phyloP scores from a whole-genome alignment of 176 grass and related monocot species.

The Urochloa ruziziensis region DNA sequence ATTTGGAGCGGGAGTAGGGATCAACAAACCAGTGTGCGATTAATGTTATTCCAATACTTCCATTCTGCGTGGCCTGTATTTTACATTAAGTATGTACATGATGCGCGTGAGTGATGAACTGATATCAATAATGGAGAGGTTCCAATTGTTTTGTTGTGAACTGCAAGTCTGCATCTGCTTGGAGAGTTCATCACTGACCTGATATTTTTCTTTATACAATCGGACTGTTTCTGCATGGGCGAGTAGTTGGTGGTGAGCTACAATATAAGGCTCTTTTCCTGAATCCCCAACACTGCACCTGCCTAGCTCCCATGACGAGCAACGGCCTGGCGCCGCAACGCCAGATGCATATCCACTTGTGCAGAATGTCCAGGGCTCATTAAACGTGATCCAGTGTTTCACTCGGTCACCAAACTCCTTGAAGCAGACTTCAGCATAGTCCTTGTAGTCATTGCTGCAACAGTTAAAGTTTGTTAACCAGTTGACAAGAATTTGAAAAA shows the following conservation, averaged over 20 bases:
- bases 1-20: slow-evolving; percentile 46
- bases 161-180: neutral
- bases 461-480: too few relatives aligned
- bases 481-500: neutral
- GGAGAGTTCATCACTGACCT: slow-evolving; percentile 29
- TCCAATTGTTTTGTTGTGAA: neutral
- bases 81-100: neutral
- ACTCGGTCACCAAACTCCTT: slow-evolving; percentile 61
- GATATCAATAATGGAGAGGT: neutral
- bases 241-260: slow-evolving; percentile 50
- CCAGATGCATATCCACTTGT: neutral
- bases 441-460: slow-evolving; percentile 55
- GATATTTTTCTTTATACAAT: slow-evolving; percentile 59
- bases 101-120: neutral
- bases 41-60: slow-evolving; percentile 51
- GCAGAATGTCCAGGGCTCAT: slow-evolving; percentile 51
- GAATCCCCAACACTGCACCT: slow-evolving; percentile 54
- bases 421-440: slow-evolving; percentile 65
- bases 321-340: slow-evolving; percentile 23
- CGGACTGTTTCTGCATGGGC: slow-evolving; percentile 47
- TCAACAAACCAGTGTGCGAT: slow-evolving; percentile 39
- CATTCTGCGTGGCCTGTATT: slow-evolving; percentile 46
- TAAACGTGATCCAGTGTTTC: slow-evolving; percentile 79
- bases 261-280: slow-evolving; percentile 60
- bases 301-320: slow-evolving; percentile 40